Evolutionary conservation across 2,329 filamentous ascomycete genomes (phyloP).

Genomic region (Aspergillus alliaceus): DNA sequence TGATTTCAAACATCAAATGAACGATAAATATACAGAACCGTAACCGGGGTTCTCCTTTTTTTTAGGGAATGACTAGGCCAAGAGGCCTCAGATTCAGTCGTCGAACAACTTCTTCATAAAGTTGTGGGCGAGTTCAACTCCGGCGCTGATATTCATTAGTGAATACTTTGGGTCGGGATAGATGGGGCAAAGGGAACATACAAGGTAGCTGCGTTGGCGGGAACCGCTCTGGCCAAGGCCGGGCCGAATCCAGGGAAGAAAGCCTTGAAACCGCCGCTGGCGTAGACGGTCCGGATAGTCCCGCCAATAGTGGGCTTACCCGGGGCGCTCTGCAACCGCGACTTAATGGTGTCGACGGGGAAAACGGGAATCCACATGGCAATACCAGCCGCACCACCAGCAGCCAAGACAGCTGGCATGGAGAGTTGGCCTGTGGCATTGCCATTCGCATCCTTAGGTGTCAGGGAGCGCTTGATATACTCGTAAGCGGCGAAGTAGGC

Average conservation of each 20-base stretch:
- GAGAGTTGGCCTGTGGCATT: constrained; percentile 75
- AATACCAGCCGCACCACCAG: constrained; percentile 86
- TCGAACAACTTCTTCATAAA: constrained; percentile 50
- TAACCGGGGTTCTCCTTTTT: neutral
- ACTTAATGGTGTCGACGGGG: constrained; percentile 96
- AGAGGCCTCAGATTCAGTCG: neutral
- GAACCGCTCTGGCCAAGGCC: constrained; percentile 86
- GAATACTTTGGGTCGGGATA: constrained; percentile 5
- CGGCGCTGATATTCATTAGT: constrained; percentile 32
- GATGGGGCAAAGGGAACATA: constrained; percentile 34
- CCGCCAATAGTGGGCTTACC: constrained; percentile 78
- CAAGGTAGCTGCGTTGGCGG: constrained; percentile 95
- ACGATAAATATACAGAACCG: constrained; percentile 4
- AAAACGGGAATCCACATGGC: constrained; percentile 99
- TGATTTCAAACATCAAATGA: neutral
- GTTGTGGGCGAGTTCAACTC: constrained; percentile 53
- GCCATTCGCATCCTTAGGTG: constrained; percentile 75
- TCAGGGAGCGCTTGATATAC: constrained; percentile 84
- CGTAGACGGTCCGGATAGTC: constrained; percentile 80
- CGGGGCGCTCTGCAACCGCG: constrained; percentile 84
- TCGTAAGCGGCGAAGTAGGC: constrained; percentile 98
- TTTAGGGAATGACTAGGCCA: neutral
- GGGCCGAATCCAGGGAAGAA: constrained; percentile 98
- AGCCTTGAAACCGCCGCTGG: constrained; percentile 76
- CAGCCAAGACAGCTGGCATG: constrained; percentile 77